phyloP scores from a whole-genome alignment of 805 yeast genomes.

The Saccharomycopsis vini region DNA sequence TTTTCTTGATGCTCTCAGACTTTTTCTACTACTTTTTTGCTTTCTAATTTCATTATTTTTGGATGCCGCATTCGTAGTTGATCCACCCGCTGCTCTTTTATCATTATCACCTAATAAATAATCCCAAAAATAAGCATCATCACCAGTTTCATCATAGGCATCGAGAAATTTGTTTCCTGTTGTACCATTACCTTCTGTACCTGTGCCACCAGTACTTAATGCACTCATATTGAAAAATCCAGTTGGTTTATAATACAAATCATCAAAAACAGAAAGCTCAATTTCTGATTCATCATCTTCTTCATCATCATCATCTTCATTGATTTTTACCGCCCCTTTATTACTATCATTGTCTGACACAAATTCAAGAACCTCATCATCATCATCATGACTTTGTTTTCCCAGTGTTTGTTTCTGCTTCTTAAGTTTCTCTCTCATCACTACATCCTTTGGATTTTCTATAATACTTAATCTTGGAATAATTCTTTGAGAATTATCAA shows the following conservation, averaged over 20 bases:
- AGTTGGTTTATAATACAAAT: constrained; percentile 23
- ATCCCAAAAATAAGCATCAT: constrained; percentile 66
- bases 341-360: constrained; percentile 26
- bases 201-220: constrained; percentile 14
- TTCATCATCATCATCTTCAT: constrained; percentile 24
- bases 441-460: constrained; percentile 17
- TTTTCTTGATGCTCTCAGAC: background rate
- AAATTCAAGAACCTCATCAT: constrained; percentile 26
- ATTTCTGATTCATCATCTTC: constrained; percentile 24
- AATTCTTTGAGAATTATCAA: background rate
- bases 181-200: constrained; percentile 21
- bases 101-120: constrained; percentile 51
- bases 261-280: constrained; percentile 18
- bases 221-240: constrained; percentile 14
- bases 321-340: constrained; percentile 15
- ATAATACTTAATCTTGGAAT: constrained; percentile 14
- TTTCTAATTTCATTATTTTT: background rate
- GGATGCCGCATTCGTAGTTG: background rate
- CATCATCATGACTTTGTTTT: constrained; percentile 11
- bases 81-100: constrained; percentile 23
- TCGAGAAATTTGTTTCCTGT: constrained; percentile 22
- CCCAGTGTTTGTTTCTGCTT: too few relatives aligned
- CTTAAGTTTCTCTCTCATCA: constrained; percentile 2
- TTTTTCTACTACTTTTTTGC: background rate
- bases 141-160: constrained; percentile 35